A percentile compares a stretch with the other conserved stretches of the same genome.
These are phyloP conservation scores for Nannizzia gypsea DNA, from an alignment of 2,329 filamentous ascomycete genomes.

Conservation along the genomic window DNA sequence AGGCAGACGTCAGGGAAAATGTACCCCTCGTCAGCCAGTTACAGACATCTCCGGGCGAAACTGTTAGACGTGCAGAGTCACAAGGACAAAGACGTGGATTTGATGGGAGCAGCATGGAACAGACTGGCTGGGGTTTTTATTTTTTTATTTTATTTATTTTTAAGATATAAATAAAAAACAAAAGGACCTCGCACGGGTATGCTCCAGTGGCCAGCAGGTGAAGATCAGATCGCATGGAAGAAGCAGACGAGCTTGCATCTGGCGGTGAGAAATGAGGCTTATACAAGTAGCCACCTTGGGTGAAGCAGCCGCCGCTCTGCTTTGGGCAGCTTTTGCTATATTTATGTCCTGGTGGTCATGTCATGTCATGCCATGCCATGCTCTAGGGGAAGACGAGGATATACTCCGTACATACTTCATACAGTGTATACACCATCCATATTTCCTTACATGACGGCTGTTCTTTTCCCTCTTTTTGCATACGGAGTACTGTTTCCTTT, in stretches of 20 bases:
- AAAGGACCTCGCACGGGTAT: background rate
- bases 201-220: background rate
- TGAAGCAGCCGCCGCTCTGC: background rate
- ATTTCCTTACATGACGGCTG: background rate
- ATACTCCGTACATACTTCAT: background rate
- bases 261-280: conserved; percentile 3
- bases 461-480: too few relatives aligned
- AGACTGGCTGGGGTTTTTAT: background rate
- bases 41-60: conserved; percentile 2
- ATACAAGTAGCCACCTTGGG: background rate
- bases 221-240: background rate
- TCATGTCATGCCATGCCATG: background rate
- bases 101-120: background rate
- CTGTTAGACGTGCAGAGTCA: conserved; percentile 2
- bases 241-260: background rate
- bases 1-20: background rate
- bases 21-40: background rate
- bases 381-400: background rate
- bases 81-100: conserved; percentile 1
- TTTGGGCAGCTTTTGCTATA: background rate
- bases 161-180: background rate
- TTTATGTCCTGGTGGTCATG: background rate
- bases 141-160: too few relatives aligned
- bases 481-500: background rate
- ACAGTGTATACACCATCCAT: background rate